Percentiles rank a stretch among this genome's conserved stretches.
Conservation (phyloP, 2,329 filamentous ascomycete species). For the Grosmannia huntii region DNA sequence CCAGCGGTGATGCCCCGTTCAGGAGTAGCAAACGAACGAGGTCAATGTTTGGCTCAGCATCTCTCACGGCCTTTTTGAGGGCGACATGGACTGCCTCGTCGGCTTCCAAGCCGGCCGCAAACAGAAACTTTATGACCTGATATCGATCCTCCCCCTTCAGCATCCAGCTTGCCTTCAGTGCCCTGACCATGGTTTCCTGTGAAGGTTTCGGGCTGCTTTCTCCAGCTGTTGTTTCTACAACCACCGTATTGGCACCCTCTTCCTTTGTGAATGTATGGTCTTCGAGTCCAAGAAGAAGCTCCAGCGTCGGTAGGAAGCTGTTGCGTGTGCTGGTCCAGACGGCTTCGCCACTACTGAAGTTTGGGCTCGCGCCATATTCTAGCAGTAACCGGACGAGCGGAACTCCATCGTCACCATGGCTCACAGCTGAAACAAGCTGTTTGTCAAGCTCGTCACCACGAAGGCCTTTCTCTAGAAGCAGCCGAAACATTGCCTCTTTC, state of each 20-base stretch:
- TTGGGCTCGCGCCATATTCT: constrained; percentile 37
- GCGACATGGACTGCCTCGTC: constrained; percentile 37
- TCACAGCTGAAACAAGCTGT: constrained; percentile 38
- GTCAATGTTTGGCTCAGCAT: constrained; percentile 34
- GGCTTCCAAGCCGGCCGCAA: constrained; percentile 35
- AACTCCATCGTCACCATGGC: constrained; percentile 35
- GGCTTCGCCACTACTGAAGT: constrained; percentile 41
- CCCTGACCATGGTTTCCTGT: constrained; percentile 31
- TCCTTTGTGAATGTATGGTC: constrained; percentile 8
- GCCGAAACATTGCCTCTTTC: constrained; percentile 34
- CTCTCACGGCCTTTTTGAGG: constrained; percentile 36
- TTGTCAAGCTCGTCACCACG: constrained; percentile 36
- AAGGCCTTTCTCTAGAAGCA: constrained; percentile 37
- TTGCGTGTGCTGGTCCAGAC: constrained; percentile 41
- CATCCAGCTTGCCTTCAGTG: constrained; percentile 41
- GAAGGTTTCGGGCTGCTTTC: constrained; percentile 20
- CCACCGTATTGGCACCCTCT: neutral
- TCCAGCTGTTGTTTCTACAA: neutral
- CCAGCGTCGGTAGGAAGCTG: constrained; percentile 35
- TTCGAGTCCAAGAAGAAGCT: constrained; percentile 35
- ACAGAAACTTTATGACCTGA: constrained; percentile 34
- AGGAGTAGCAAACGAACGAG: constrained; percentile 34
- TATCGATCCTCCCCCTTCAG: constrained; percentile 35
- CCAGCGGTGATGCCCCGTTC: constrained; percentile 37
- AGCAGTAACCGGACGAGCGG: constrained; percentile 38